Evolutionary conservation across 345 rosid species (phyloP), one percentile per base, ranked within the genome.

Genomic region (Geranium brycei): DNA sequence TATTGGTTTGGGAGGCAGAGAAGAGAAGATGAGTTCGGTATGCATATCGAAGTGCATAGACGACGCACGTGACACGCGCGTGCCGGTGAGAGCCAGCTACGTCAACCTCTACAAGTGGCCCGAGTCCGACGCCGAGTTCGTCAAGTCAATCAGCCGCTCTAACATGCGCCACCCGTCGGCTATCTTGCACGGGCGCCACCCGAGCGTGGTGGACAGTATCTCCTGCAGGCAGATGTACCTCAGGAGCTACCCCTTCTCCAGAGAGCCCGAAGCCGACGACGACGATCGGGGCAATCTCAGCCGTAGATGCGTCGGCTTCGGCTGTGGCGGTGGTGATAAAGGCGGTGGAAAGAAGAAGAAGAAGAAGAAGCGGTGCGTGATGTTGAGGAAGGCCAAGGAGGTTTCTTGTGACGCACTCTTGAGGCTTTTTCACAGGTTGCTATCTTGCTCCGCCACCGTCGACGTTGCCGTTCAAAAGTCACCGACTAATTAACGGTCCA

Each of bases 171-270:
- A 67, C 41, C 60, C 41, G 41, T 3, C 41, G 7, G 71, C 57
- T 65, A 69, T 18, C 64, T 67, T 19, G 13, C 71, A 63, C 61
- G 30, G 28, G 14, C 72, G 63, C 28, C 79, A 62, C 17, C 66
- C 85, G 12, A 77, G 81, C 62, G 92, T 87, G 7, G 92, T 91
- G 51, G 97, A 91, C 69, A 86, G 87, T 66, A 82, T 86, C 67
- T 87, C 92, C 16, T 86, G 95, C 76, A 69, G 97, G 70, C 95
- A 91, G 72, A 84, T 84, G 77, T 91, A 85, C 68, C 78, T 91
- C 3, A 80, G 95, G 57, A 91, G 95, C 85, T 91, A 91, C 75
- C 81, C 89, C 1, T 91, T 91, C 62, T 79, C 88, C 16, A 71
- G 84, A 60, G 80, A 84, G 58, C 87, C 82, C 17, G 79, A 82